These are phyloP conservation scores for Coprinopsis marcescibilis DNA, from an alignment of 768 basidiomycete genomes.

Conservation along the genomic window DNA sequence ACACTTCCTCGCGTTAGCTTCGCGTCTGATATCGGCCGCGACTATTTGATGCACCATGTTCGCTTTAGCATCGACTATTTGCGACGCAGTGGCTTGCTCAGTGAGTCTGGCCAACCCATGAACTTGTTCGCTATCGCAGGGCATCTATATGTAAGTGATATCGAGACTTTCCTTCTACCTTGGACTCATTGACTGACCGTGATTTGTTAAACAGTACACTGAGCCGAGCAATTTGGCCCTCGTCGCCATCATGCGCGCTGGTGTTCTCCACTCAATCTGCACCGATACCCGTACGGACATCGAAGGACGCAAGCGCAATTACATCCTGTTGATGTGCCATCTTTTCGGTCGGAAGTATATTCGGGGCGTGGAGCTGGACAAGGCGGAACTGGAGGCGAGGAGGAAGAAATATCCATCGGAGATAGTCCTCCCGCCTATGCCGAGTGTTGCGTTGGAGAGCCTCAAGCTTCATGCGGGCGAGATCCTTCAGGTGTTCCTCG, in stretches of 20 bases:
- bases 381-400: conserved; percentile 23
- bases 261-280: conserved; percentile 56
- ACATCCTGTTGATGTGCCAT: conserved; percentile 55
- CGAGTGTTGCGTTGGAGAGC: conserved; percentile 30
- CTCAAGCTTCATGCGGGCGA: conserved; percentile 43
- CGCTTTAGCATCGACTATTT: conserved; percentile 71
- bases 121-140: conserved; percentile 50
- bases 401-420: conserved; percentile 43
- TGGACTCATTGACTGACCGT: neutral
- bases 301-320: conserved; percentile 39
- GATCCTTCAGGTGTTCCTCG: conserved; percentile 47
- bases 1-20: conserved; percentile 56
- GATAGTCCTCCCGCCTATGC: conserved; percentile 50
- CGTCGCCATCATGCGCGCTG: conserved; percentile 49
- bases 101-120: conserved; percentile 48
- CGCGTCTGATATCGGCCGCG: conserved; percentile 44
- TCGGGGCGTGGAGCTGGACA: conserved; percentile 35
- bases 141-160: conserved; percentile 40
- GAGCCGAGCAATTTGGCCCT: conserved; percentile 70
- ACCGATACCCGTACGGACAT: conserved; percentile 27
- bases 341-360: conserved; percentile 60
- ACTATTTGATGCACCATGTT: conserved; percentile 59
- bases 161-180: neutral
- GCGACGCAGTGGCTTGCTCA: conserved; percentile 49
- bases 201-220: conserved; percentile 34